Evolutionary conservation across 2,329 filamentous ascomycete species (phyloP), one percentile per base, ranked within the genome.

Genomic region (Sclerotinia glacialis): DNA sequence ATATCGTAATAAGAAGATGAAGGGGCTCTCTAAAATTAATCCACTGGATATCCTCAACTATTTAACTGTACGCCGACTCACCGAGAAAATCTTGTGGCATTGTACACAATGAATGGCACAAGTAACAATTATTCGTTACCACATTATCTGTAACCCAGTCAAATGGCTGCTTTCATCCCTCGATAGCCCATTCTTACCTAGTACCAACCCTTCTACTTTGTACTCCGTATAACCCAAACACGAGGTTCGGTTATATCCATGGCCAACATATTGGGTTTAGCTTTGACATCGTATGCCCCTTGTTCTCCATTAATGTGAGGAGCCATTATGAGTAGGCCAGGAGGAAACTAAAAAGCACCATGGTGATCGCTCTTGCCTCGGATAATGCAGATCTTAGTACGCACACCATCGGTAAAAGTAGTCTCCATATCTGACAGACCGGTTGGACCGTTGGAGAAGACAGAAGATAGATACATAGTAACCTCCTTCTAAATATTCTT

Each of bases 281-380:
- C 69, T 67, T 40, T 55, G 46, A 54, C 64, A 69, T 66, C 67
- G 23, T 60, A 68, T 59, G 68, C 67, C 12, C 37, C 71, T 65
- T 68, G 61, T 58, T 63, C 68, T 66, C 67, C 67, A 70, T 70
- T 69, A 65, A 67, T 70, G 64, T 66, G 40, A n/a, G n/a, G n/a
- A n/a, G n/a, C n/a, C n/a, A n/a, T n/a, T n/a, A n/a, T n/a, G n/a
- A 60, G 28, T 12, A 49, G 23, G 9, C 44, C 58, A 49, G 58
- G 37, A 60, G 31, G 68, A 52, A 65, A 69, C 72, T 71, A 74
- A 73, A 60, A 72, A 72, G 67, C 73, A 73, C 73, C 73, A 72
- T 71, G 14, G 12, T 71, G 70, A 74, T 74, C 74, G 69, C 58
- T 66, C 69, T 67, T 71, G 64, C 68, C 69, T 74, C 72, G 72